phyloP scores from a whole-genome alignment of 2,329 filamentous ascomycete species.

The Geosmithia putterillii region DNA sequence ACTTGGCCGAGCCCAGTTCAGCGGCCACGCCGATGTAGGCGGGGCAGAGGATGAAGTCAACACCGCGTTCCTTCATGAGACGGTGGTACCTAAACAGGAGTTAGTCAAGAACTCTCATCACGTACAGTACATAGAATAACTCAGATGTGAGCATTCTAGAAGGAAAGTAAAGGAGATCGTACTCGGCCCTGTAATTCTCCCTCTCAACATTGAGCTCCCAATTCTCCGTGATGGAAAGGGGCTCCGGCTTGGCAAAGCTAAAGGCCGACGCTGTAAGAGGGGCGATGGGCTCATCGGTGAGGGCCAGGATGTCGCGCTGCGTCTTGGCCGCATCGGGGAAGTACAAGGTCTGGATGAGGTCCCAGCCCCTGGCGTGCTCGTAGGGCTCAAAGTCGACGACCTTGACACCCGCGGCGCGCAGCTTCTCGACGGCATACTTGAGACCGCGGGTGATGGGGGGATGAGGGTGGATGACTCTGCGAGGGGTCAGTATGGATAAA shows the following conservation, averaged over 20 bases:
- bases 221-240: slow-evolving; percentile 5
- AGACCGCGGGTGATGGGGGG: slow-evolving; percentile 11
- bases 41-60: slow-evolving; percentile 15
- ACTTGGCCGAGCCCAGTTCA: slow-evolving; percentile 8
- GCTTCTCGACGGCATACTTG: slow-evolving; percentile 6
- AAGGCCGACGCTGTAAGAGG: slow-evolving; percentile 14
- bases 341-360: slow-evolving; percentile 9
- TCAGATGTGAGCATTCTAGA: too few species aligned
- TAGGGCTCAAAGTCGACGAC: slow-evolving; percentile 11
- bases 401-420: slow-evolving; percentile 7
- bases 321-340: slow-evolving; percentile 12
- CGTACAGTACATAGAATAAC: too few species aligned
- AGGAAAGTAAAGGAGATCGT: too few species aligned
- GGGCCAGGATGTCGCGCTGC: slow-evolving; percentile 5
- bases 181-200: background rate
- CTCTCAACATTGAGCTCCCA: slow-evolving; percentile 9
- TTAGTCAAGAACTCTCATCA: background rate
- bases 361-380: slow-evolving; percentile 8
- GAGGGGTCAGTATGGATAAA: background rate
- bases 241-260: background rate
- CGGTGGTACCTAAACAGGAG: slow-evolving; percentile 4
- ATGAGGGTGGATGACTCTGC: slow-evolving; percentile 9
- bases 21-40: slow-evolving; percentile 10
- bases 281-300: slow-evolving; percentile 13
- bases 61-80: slow-evolving; percentile 9